phyloP scores from a whole-genome alignment of 2,329 filamentous ascomycete genomes.

The Pezizomycotina sp. region DNA sequence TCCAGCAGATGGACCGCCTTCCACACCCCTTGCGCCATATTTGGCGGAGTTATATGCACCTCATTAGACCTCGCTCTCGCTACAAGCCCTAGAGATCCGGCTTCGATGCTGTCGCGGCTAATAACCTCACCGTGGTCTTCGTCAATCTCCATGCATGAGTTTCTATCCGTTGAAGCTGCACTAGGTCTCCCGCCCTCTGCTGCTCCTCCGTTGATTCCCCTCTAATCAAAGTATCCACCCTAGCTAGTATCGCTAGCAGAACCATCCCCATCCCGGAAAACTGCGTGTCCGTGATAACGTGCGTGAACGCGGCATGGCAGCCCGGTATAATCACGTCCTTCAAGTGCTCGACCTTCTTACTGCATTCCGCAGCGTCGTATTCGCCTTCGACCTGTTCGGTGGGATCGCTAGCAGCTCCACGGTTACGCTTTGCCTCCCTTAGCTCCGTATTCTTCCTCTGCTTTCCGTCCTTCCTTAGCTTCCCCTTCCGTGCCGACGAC shows the following conservation, averaged over 20 bases:
- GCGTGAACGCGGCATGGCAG: slow-evolving; percentile 44
- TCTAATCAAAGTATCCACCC: slow-evolving; percentile 30
- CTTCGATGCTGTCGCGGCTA: slow-evolving; percentile 7
- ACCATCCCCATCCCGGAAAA: slow-evolving; percentile 55
- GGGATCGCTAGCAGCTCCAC: slow-evolving; percentile 20
- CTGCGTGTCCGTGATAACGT: slow-evolving; percentile 53
- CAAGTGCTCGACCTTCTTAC: slow-evolving; percentile 30
- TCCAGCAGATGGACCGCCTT: no score
- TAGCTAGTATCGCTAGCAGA: slow-evolving; percentile 47
- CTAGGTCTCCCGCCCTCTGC: not conserved
- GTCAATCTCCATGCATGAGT: no score
- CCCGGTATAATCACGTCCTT: slow-evolving; percentile 30
- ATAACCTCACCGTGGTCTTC: slow-evolving; percentile 16
- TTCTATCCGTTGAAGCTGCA: not conserved
- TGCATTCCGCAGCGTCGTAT: slow-evolving; percentile 6
- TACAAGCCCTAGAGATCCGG: no score
- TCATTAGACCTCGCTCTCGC: not conserved
- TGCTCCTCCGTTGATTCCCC: not conserved
- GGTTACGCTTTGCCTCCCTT: no score
- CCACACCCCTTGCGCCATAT: no score
- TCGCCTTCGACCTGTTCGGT: slow-evolving; percentile 3
- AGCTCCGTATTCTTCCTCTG: no score
- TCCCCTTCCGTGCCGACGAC: slow-evolving; percentile 27
- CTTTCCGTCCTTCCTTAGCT: slow-evolving; percentile 24
- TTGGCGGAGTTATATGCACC: no score